Percentiles rank a stretch among this genome's conserved stretches.
These are phyloP conservation scores for Pythium dissimile DNA, from an alignment of 352 stramenopile genomes.

Conservation along the genomic window DNA sequence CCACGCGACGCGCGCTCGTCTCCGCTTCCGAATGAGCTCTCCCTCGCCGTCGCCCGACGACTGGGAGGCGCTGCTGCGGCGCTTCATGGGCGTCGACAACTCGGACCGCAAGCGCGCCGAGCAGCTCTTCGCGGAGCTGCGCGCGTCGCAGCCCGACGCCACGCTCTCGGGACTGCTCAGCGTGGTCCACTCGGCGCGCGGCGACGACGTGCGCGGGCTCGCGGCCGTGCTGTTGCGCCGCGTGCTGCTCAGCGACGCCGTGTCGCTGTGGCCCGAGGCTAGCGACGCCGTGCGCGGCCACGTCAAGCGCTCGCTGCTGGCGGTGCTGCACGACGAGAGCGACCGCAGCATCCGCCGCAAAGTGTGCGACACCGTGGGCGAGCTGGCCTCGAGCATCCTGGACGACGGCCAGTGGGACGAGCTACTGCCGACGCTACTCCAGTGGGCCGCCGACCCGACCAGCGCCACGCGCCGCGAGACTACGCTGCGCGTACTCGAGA, in stretches of 20 bases:
- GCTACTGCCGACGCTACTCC: constrained; percentile 60
- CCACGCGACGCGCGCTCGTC: not conserved
- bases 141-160: constrained; percentile 52
- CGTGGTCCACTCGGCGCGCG: constrained; percentile 51
- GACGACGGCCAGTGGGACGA: constrained; percentile 81
- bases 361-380: constrained; percentile 80
- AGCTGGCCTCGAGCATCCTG: constrained; percentile 73
- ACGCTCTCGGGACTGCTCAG: constrained; percentile 52
- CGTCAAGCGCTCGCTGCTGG: constrained; percentile 65
- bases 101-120: constrained; percentile 63
- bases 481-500: constrained; percentile 74
- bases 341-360: constrained; percentile 81
- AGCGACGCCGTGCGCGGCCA: constrained; percentile 34
- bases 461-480: constrained; percentile 61
- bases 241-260: constrained; percentile 71
- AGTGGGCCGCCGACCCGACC: constrained; percentile 44
- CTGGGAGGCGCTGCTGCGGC: constrained; percentile 70
- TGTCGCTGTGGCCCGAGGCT: constrained; percentile 73
- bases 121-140: constrained; percentile 48
- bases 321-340: constrained; percentile 51
- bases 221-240: constrained; percentile 72
- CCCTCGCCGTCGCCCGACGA: constrained; percentile 26
- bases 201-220: constrained; percentile 68
- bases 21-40: constrained; percentile 16
- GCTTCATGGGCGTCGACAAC: constrained; percentile 73